Evolutionary conservation across 148 eudicot genomes (phyloP), one percentile per base, ranked within the genome.

Genomic region (Polygonum maritimum): DNA sequence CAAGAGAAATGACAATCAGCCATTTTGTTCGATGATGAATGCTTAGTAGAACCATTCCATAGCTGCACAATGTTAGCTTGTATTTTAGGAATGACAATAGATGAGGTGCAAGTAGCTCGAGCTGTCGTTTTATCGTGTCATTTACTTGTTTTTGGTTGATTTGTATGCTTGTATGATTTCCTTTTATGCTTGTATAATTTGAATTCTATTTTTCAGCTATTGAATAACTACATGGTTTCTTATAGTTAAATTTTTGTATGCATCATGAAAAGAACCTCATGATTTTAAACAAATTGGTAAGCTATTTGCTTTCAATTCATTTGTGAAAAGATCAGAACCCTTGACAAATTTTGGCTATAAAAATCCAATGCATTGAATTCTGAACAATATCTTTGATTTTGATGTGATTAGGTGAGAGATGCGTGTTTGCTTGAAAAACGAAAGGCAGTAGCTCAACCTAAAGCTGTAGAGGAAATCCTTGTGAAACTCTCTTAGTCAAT

Each of bases 261-360:
- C 88, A 88, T 89, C 89, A 86, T 77, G 91, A 88, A 74, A 84
- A 84, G 84, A 88, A 88, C 83, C 76, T 88, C 40, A 35, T 73
- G 54, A 62, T 78, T 58, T 81, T 88, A 31, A 79, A 77, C 80
- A 83, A 83, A 80, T 83, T 88, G 89, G 91, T 88, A 74, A 84
- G 87, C 60, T 48, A 40, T 44, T 70, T 39, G 54, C 54, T 49
- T 73, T 48, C 52, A n/a, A 11, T 65, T 16, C 19, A 65, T 65
- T 33, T 65, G 35, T 65, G 21, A 65, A 65, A 65, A 9, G 11
- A 31, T 33, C 69, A 33, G 38, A 11, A 62, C 38, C 33, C 69
- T 7, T 62, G 4, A 62, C 13, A 18, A 31, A 65, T 36, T 13
- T 65, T 60, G n/a, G 67, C 26, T 58, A 35, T 1, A 31, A 31